A percentile compares a stretch with the other conserved stretches of the same genome.
phyloP scores from a whole-genome alignment of 805 yeast genomes.

The Jamesozyma hellenica region DNA sequence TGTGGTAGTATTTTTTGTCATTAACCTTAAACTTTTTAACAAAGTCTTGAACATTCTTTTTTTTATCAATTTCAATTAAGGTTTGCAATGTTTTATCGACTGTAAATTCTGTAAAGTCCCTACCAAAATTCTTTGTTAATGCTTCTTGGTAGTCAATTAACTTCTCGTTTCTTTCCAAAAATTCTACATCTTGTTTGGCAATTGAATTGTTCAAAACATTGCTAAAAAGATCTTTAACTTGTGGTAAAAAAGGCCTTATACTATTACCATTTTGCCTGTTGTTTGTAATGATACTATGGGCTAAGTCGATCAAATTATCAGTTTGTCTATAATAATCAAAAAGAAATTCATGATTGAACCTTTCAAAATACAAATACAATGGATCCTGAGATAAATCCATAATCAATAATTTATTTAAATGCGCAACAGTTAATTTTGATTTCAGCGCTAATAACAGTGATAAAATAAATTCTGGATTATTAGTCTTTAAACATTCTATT shows the following conservation, averaged over 20 bases:
- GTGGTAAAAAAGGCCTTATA: conserved; percentile 27
- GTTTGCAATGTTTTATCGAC: conserved; percentile 39
- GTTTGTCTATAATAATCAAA: conserved; percentile 55
- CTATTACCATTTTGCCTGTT: conserved; percentile 27
- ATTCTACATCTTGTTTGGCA: conserved; percentile 12
- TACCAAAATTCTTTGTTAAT: conserved; percentile 34
- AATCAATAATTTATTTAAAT: conserved; percentile 55
- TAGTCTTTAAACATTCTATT: conserved; percentile 50
- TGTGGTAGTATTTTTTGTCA: conserved; percentile 47
- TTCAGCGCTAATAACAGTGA: conserved; percentile 38
- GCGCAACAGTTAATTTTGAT: conserved; percentile 48
- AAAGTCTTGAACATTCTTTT: conserved; percentile 38
- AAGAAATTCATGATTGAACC: conserved; percentile 31
- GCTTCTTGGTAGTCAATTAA: conserved; percentile 37
- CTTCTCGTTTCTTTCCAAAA: conserved; percentile 36
- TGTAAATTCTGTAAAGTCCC: conserved; percentile 34
- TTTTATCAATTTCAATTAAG: conserved; percentile 41
- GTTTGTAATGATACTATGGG: conserved; percentile 32
- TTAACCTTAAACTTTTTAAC: conserved; percentile 45
- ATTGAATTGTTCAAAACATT: conserved; percentile 8
- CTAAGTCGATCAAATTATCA: conserved; percentile 43
- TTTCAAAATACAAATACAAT: conserved; percentile 28
- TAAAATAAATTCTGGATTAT: conserved; percentile 49
- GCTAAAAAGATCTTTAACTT: conserved; percentile 25
- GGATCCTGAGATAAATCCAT: conserved; percentile 31